phyloP scores from a whole-genome alignment of 257 asterid species.

The Euphrasia confusa region DNA sequence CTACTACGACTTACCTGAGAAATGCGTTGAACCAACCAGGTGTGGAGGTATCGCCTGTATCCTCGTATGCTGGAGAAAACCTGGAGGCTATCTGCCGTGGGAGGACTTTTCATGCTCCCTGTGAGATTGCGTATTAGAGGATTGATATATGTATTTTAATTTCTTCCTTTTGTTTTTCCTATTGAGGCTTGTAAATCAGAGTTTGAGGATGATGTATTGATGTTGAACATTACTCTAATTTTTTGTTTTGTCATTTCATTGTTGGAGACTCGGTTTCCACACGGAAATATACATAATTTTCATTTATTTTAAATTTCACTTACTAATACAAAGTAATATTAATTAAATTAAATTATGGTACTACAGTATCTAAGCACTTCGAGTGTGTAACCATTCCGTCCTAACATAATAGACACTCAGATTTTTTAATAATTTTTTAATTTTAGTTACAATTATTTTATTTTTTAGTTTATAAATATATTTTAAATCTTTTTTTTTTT shows the following conservation, averaged over 20 bases:
- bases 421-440: too few species aligned
- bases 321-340: too few species aligned
- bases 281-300: too few species aligned
- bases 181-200: conserved; percentile 33
- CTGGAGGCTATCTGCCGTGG: conserved; percentile 93
- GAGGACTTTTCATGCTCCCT: conserved; percentile 91
- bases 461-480: too few species aligned
- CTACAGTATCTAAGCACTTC: too few species aligned
- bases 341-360: too few species aligned
- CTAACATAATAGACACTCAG: too few species aligned
- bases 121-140: conserved; percentile 76
- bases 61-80: conserved; percentile 94
- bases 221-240: conserved; percentile 3
- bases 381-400: too few species aligned
- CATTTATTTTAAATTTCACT: too few species aligned
- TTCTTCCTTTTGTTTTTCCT: background rate
- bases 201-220: conserved; percentile 18
- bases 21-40: conserved; percentile 42
- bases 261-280: background rate
- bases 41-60: conserved; percentile 89
- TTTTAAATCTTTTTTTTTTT: too few species aligned
- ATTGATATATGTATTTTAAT: background rate
- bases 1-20: background rate
- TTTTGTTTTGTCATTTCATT: background rate
- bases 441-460: too few species aligned